Conservation (phyloP, 1,139 yeast species). For the Yamadazyma friedrichii region DNA sequence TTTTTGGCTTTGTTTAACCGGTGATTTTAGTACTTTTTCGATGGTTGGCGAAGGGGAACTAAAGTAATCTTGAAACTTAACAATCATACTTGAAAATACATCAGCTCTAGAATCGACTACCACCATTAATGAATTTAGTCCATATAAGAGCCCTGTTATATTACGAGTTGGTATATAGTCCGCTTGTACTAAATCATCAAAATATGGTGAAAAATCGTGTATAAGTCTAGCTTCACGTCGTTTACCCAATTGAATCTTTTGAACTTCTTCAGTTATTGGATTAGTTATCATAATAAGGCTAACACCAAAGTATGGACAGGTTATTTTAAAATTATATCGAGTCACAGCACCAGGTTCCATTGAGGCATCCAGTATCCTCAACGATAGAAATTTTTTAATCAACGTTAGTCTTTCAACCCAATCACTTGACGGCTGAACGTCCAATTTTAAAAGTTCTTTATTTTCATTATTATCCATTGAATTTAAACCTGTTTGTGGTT, state of each 20-base stretch:
- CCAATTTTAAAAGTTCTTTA: slow-evolving; percentile 21
- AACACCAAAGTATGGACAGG: not conserved
- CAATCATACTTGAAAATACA: slow-evolving; percentile 11
- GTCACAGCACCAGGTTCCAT: not conserved
- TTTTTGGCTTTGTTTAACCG: slow-evolving; percentile 15
- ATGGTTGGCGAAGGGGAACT: slow-evolving; percentile 1
- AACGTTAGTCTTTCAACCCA: slow-evolving; percentile 31
- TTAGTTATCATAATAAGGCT: slow-evolving; percentile 3
- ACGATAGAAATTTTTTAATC: slow-evolving; percentile 21
- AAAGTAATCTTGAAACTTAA: slow-evolving; percentile 15
- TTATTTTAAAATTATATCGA: not conserved
- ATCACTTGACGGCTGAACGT: slow-evolving; percentile 37
- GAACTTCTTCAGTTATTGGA: slow-evolving; percentile 2
- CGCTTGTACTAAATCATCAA: not conserved
- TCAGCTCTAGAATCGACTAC: not conserved
- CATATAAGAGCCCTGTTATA: slow-evolving; percentile 18
- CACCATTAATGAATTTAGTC: slow-evolving; percentile 31
- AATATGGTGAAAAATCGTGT: slow-evolving; percentile 12
- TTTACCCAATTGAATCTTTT: not conserved
- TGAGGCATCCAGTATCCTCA: not conserved
- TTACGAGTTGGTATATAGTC: not conserved
- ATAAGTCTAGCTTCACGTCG: too few species aligned
- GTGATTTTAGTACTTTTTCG: slow-evolving; percentile 11
- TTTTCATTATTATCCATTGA: slow-evolving; percentile 20
- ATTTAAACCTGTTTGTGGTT: slow-evolving; percentile 4